These are phyloP conservation scores for Beta macrorhiza DNA, from an alignment of 179 eudicot genomes.

Conservation along the genomic window DNA sequence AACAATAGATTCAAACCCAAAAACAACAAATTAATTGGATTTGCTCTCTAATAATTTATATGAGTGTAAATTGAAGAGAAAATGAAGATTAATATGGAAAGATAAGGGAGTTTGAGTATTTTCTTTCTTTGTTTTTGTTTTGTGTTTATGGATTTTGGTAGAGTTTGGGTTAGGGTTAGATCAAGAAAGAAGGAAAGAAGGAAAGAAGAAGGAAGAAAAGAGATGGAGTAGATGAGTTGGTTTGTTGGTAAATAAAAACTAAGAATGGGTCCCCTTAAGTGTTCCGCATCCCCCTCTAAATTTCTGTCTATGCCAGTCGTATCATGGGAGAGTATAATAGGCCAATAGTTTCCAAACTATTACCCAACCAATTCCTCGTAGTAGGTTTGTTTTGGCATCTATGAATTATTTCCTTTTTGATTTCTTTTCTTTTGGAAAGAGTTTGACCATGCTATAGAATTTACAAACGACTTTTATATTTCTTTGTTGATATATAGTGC, in stretches of 20 bases:
- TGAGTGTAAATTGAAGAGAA: not conserved
- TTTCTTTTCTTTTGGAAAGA: too few relatives aligned
- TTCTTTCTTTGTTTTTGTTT: not conserved
- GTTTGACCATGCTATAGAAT: not conserved
- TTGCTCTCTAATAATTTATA: not conserved
- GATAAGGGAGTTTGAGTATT: not conserved
- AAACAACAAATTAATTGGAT: not conserved
- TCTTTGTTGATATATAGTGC: too few relatives aligned
- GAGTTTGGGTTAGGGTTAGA: slow-evolving; percentile 27
- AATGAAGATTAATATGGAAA: not conserved
- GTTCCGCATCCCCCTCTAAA: not conserved
- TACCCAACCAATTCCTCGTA: not conserved
- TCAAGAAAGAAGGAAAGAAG: not conserved
- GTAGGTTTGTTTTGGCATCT: not conserved
- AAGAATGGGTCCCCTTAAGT: not conserved
- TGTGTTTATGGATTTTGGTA: not conserved
- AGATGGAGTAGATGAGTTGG: not conserved
- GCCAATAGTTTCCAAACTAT: slow-evolving; percentile 11
- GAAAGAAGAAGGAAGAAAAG: not conserved
- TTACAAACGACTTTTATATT: too few relatives aligned
- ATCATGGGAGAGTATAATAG: slow-evolving; percentile 4
- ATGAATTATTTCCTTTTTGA: too few relatives aligned
- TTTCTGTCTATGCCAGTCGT: slow-evolving; percentile 15
- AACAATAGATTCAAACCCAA: not conserved
- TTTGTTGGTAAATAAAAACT: not conserved